Percentiles rank a stretch among this genome's conserved stretches.
Conservation (phyloP, 2,329 filamentous ascomycete species). For the Phaeosphaeriaceae sp. region DNA sequence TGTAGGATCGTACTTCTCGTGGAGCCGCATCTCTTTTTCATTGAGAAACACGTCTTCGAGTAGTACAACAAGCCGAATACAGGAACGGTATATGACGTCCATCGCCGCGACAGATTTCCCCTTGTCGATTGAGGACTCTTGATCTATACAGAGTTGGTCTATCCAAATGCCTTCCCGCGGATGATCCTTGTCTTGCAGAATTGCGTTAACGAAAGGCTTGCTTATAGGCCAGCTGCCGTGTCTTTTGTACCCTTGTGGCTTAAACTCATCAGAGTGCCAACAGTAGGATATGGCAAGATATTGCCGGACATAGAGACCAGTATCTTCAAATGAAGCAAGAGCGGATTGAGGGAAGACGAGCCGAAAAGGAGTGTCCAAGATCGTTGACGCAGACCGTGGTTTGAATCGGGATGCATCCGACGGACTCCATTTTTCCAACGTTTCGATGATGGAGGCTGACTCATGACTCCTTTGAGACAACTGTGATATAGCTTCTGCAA, state of each 20-base stretch:
- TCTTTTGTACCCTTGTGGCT: constrained; percentile 8
- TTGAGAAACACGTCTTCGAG: constrained; percentile 21
- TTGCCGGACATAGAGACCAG: constrained; percentile 18
- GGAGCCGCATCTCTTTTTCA: constrained; percentile 6
- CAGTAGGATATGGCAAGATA: constrained; percentile 26
- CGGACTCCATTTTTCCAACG: constrained; percentile 15
- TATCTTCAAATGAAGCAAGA: constrained; percentile 10
- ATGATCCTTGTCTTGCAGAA: constrained; percentile 19
- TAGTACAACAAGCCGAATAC: constrained; percentile 15
- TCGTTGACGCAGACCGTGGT: constrained; percentile 10
- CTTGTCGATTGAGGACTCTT: constrained; percentile 13
- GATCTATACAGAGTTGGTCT: constrained; percentile 26
- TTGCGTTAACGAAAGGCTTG: constrained; percentile 21
- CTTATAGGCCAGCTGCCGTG: constrained; percentile 23
- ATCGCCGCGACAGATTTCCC: constrained; percentile 20
- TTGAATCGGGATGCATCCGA: constrained; percentile 6
- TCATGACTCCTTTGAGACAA: constrained; percentile 8
- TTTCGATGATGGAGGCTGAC: constrained; percentile 8
- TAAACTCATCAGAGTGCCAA: constrained; percentile 17
- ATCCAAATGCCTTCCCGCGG: constrained; percentile 25
- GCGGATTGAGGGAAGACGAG: constrained; percentile 15
- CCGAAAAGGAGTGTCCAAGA: constrained; percentile 21
- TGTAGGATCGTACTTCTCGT: constrained; percentile 5
- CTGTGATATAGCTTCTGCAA: constrained; percentile 12
- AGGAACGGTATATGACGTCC: constrained; percentile 26